Evolutionary conservation across 805 yeast genomes (phyloP).

Genomic region (Sugiyamaella qingdaonensis): DNA sequence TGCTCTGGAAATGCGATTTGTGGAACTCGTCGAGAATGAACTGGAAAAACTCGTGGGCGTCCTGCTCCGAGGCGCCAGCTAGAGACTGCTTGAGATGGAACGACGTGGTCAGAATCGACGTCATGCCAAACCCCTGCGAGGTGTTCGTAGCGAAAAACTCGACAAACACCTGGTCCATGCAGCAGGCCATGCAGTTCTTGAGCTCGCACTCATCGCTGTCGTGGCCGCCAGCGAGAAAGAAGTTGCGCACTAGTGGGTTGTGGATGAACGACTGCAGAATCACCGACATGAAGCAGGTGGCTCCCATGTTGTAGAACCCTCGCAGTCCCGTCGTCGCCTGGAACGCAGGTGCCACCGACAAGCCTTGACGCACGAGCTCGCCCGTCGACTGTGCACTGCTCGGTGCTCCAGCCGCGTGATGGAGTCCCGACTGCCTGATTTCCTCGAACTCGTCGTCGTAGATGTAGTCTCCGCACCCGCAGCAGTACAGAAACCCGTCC

Average conservation of each 20-base stretch:
- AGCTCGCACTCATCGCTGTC: constrained; percentile 44
- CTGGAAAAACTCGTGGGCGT: constrained; percentile 98
- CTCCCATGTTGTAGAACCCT: constrained; percentile 91
- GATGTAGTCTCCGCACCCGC: constrained; percentile 70
- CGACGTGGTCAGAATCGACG: constrained; percentile 74
- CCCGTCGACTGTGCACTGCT: not conserved
- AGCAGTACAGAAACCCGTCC: constrained; percentile 66
- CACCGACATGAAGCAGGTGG: constrained; percentile 95
- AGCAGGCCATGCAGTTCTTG: constrained; percentile 69
- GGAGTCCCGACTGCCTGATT: constrained; percentile 35
- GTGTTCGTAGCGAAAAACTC: constrained; percentile 64
- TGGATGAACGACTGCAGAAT: constrained; percentile 86
- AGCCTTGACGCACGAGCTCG: constrained; percentile 5
- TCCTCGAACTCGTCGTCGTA: constrained; percentile 55
- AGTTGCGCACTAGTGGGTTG: constrained; percentile 79
- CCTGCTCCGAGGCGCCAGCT: constrained; percentile 97
- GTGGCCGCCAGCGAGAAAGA: constrained; percentile 73
- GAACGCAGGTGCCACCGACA: constrained; percentile 37
- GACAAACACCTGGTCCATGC: constrained; percentile 71
- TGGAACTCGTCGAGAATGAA: constrained; percentile 85
- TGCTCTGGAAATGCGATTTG: constrained; percentile 20
- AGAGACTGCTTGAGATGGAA: constrained; percentile 75
- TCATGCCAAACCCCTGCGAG: constrained; percentile 73
- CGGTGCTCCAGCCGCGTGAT: not conserved
- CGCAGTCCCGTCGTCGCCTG: constrained; percentile 72